Evolutionary conservation across 306 rosid genomes (phyloP).

Genomic region (Dryas octopetala): DNA sequence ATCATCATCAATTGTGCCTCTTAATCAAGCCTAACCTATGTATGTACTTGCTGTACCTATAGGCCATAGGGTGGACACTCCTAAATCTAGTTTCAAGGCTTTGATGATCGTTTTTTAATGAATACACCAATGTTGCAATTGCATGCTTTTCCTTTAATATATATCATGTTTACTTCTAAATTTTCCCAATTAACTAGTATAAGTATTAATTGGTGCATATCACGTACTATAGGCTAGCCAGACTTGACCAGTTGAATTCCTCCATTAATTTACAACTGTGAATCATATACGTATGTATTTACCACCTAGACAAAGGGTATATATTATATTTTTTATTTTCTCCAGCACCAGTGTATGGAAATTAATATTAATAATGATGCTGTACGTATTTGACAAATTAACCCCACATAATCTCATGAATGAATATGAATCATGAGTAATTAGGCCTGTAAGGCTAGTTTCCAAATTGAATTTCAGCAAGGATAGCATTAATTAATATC

Average conservation of each 20-base stretch:
- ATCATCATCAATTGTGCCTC: conserved; percentile 8
- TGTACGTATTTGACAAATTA: no score
- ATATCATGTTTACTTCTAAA: not conserved
- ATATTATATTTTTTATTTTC: not conserved
- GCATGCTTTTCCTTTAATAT: not conserved
- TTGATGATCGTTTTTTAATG: not conserved
- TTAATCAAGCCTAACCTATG: not conserved
- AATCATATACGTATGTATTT: not conserved
- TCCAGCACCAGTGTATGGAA: not conserved
- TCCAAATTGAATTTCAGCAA: no score
- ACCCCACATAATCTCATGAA: no score
- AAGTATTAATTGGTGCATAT: no score
- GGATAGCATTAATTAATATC: no score
- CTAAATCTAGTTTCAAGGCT: not conserved
- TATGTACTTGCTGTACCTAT: not conserved
- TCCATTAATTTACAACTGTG: not conserved
- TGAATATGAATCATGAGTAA: no score
- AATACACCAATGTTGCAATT: not conserved
- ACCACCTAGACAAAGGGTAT: not conserved
- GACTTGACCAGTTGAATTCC: conserved; percentile 2
- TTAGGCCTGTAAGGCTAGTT: no score
- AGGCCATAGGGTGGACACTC: conserved; percentile 16
- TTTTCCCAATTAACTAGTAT: not conserved
- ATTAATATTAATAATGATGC: no score
- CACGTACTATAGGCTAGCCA: not conserved